Evolutionary conservation across 1,139 yeast genomes (phyloP), one percentile per base, ranked within the genome.

Genomic region (Kodamaea ohmeri): DNA sequence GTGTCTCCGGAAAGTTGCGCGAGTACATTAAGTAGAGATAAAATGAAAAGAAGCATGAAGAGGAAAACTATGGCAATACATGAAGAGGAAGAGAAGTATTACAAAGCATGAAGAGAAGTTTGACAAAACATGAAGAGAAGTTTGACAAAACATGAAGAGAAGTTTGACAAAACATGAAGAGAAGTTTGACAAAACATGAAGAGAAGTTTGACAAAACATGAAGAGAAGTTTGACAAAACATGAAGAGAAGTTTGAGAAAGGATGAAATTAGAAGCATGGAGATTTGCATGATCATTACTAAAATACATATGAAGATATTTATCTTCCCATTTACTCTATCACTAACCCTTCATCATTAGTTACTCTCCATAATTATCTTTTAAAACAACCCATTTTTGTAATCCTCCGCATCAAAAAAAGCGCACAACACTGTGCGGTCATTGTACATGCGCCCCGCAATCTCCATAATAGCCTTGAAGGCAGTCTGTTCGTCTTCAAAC

Each of bases 381-480:
- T 45, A 57, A 22, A 55, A 49, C 18, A 56, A 45, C 11, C 60
- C 65, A 38, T 58, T 50, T 9, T 64, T 65, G 50, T 66, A 80
- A 54, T 83, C 92, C 7, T 63, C 65, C 44, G 76, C 80, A 44
- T 82, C 78, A 45, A 74, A 74, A 51, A 68, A 86, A 1, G 84
- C 73, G 45, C 87, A 80, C 14, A 89, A 49, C 0, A 88, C 78
- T 0, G 86, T 75, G 37, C 96, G 69, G 37, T 80, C 92, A 47
- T 80, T 76, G 53, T 82, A 89, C 45, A 63, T 63, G 34, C 83
- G 61, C 1, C 96, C 96, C 4, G 86, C 78, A 17, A 87, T 52
- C n/a, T 71, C 75, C 53, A 71, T 57, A 36, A 82, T 68, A 1
- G 94, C 94, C 16, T 63, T 59, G 19, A 66, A 58, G 3, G 95